These are phyloP conservation scores for Henningerozyma blattae DNA, from an alignment of 805 yeast genomes.

Conservation along the genomic window DNA sequence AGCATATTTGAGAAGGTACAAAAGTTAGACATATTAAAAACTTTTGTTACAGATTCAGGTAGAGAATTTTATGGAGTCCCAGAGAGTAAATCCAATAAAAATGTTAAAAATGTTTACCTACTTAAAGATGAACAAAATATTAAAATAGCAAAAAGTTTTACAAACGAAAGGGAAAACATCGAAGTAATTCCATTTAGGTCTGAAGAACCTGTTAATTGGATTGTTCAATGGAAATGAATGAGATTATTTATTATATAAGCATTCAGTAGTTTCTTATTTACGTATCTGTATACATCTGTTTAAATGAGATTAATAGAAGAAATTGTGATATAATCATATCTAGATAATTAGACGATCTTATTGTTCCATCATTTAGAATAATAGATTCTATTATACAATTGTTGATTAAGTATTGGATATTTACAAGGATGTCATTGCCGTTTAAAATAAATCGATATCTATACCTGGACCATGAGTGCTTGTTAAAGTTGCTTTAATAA, in stretches of 20 bases:
- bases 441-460: conserved; percentile 40
- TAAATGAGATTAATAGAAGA: too few species aligned
- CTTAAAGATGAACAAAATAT: neutral
- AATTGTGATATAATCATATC: too few species aligned
- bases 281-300: too few species aligned
- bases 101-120: neutral
- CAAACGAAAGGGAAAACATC: neutral
- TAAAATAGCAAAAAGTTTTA: neutral
- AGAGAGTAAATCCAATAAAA: neutral
- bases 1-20: conserved; percentile 64
- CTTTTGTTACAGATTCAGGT: conserved; percentile 70
- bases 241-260: too few species aligned
- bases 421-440: neutral
- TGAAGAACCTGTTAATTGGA: neutral
- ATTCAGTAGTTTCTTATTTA: too few species aligned
- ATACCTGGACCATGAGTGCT: conserved; percentile 75
- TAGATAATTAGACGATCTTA: neutral
- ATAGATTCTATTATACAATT: too few species aligned
- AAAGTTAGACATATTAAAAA: conserved; percentile 52
- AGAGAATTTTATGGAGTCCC: conserved; percentile 50
- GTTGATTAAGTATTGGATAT: neutral
- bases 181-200: neutral
- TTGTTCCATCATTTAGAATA: too few species aligned
- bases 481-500: conserved; percentile 58
- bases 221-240: neutral